These are phyloP conservation scores for Lepidium campestre DNA, from an alignment of 441 rosid species.

Conservation along the genomic window DNA sequence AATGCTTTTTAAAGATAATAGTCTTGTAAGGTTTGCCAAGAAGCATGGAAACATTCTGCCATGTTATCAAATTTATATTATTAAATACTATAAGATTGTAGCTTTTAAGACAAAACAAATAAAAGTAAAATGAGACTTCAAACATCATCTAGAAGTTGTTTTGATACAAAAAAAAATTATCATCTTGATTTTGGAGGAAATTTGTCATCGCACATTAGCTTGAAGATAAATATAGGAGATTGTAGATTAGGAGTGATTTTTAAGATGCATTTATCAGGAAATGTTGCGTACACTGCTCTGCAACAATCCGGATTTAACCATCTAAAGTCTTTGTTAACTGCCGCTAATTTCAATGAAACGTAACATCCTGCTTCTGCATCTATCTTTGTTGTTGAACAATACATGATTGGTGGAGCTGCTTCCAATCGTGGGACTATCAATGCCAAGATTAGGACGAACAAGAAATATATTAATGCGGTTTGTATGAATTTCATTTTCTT, in stretches of 20 bases:
- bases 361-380: background rate
- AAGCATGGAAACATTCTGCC: too few relatives aligned
- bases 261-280: background rate
- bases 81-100: too few relatives aligned
- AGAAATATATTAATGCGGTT: background rate
- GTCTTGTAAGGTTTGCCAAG: background rate
- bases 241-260: too few relatives aligned
- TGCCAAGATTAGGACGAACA: background rate
- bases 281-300: background rate
- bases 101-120: too few relatives aligned
- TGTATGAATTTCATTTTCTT: background rate
- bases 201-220: too few relatives aligned
- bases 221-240: too few relatives aligned
- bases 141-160: too few relatives aligned
- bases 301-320: background rate
- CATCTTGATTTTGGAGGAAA: too few relatives aligned
- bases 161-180: too few relatives aligned
- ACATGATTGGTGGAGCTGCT: background rate
- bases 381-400: background rate
- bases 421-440: background rate
- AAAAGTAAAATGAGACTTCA: too few relatives aligned
- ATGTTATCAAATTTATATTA: too few relatives aligned
- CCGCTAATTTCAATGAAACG: background rate
- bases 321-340: background rate
- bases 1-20: background rate